Conservation (phyloP, 2,329 filamentous ascomycete species). For the Endothia cerciana region DNA sequence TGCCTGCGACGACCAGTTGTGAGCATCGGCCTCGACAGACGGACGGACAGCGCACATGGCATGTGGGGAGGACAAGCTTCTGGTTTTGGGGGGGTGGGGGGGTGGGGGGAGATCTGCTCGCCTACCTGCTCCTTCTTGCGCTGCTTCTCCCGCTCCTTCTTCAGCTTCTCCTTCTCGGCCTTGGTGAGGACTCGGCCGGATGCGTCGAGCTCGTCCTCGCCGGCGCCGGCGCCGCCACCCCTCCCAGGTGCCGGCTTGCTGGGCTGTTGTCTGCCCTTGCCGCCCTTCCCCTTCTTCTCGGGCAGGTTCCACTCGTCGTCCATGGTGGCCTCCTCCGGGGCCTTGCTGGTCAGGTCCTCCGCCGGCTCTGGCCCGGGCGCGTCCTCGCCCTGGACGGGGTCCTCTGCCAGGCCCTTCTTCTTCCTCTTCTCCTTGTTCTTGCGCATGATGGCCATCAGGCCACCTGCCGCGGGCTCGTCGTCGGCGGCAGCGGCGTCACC, state of each 20-base stretch:
- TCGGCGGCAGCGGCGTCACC: conserved; percentile 49
- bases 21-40: neutral
- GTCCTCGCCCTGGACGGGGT: conserved; percentile 73
- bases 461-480: conserved; percentile 59
- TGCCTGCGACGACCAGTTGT: conserved; percentile 57
- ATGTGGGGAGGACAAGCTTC: neutral
- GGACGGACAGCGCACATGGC: neutral
- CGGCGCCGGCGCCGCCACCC: too few relatives aligned
- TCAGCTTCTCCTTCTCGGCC: conserved; percentile 97
- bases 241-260: conserved; percentile 47
- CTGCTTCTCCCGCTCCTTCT: conserved; percentile 98
- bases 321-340: conserved; percentile 79
- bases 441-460: conserved; percentile 77
- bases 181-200: conserved; percentile 83
- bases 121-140: conserved; percentile 93
- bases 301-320: conserved; percentile 86
- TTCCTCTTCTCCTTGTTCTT: conserved; percentile 87
- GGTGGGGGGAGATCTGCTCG: neutral
- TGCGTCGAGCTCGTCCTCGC: conserved; percentile 56
- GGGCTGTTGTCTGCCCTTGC: conserved; percentile 53
- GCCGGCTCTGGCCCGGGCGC: conserved; percentile 47
- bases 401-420: conserved; percentile 80
- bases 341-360: conserved; percentile 57
- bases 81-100: neutral
- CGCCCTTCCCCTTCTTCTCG: conserved; percentile 73